phyloP scores from a whole-genome alignment of 163 green algal genomes.

The Scenedesmus sp. region DNA sequence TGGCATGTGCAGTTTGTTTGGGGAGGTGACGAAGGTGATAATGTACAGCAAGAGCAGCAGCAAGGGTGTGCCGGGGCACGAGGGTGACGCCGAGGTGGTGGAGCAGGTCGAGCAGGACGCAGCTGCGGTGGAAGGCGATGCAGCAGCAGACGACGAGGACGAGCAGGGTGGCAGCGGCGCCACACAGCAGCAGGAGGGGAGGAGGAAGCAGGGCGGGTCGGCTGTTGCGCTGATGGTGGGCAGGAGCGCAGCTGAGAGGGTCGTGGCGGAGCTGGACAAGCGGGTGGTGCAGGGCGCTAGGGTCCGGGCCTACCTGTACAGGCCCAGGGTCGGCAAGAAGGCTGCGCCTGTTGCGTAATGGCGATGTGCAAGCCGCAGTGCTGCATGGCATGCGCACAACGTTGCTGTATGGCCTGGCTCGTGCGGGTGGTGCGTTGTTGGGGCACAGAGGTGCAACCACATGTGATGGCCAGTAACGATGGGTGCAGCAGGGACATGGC shows the following conservation, averaged over 20 bases:
- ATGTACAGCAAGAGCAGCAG: background rate
- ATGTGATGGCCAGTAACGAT: too few species aligned
- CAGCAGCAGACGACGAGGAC: background rate
- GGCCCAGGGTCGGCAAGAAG: background rate
- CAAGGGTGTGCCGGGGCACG: background rate
- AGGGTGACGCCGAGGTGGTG: background rate
- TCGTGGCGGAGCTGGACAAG: background rate
- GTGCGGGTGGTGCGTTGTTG: too few species aligned
- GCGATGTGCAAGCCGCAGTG: background rate
- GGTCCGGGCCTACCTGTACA: background rate
- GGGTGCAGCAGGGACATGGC: too few species aligned
- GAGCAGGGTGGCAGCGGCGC: background rate
- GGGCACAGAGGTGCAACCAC: too few species aligned
- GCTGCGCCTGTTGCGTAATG: background rate
- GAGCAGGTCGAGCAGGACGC: background rate
- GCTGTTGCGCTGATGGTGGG: conserved; percentile 18
- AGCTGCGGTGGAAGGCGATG: background rate
- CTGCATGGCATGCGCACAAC: background rate
- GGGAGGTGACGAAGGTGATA: background rate
- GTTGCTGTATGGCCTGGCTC: background rate
- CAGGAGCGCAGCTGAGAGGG: background rate
- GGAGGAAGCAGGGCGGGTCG: background rate
- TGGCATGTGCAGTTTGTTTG: conserved; percentile 40
- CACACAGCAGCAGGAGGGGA: conserved; percentile 3
- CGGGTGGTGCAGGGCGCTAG: background rate